A percentile compares a stretch with the other conserved stretches of the same genome.
These are phyloP conservation scores for Trichoderma aggressivum DNA, from an alignment of 2,329 filamentous ascomycete genomes.

Conservation along the genomic window DNA sequence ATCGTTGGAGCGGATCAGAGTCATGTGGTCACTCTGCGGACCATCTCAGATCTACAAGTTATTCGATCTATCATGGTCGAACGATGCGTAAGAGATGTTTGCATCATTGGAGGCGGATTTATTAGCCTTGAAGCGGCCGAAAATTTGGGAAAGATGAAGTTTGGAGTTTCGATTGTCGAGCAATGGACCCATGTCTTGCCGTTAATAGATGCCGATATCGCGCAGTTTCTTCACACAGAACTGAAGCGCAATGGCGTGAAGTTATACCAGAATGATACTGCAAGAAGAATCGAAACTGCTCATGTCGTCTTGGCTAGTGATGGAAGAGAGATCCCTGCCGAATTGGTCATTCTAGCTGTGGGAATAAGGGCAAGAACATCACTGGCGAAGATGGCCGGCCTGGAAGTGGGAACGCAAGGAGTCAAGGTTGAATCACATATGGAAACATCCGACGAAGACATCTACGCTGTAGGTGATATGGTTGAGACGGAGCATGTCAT, in stretches of 20 bases:
- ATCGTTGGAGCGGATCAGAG: background rate
- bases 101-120: background rate
- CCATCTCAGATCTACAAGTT: background rate
- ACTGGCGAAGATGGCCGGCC: background rate
- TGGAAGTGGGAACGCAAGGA: background rate
- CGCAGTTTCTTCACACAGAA: background rate
- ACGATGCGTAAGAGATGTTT: background rate
- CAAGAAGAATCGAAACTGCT: background rate
- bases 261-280: background rate
- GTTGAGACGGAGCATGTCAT: background rate
- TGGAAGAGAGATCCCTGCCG: background rate
- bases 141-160: background rate
- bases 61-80: background rate
- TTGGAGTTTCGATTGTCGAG: background rate
- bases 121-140: background rate
- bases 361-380: background rate
- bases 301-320: background rate
- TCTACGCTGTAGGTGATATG: background rate
- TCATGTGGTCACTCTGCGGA: background rate
- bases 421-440: background rate
- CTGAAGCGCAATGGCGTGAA: background rate
- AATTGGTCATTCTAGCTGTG: background rate
- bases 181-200: background rate
- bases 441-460: background rate
- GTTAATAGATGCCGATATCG: background rate